Percentiles rank a stretch among this genome's conserved stretches.
Conservation (phyloP, 257 asterid species). For the Mentha longifolia region DNA sequence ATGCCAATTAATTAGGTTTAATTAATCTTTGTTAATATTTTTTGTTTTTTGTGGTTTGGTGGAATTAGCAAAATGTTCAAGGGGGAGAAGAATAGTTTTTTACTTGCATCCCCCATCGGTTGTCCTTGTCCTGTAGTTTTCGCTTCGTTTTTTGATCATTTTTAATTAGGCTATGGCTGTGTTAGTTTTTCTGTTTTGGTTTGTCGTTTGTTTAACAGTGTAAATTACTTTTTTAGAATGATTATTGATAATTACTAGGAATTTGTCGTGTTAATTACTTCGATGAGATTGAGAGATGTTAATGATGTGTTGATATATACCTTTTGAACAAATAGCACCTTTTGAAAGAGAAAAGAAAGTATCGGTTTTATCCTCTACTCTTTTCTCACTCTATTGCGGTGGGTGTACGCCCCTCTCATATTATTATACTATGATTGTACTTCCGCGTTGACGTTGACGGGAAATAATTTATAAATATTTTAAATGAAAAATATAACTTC, state of each 20-base stretch:
- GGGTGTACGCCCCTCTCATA: no score
- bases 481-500: no score
- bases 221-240: conserved; percentile 41
- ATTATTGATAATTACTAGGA: conserved; percentile 26
- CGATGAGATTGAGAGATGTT: background rate
- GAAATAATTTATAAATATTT: no score
- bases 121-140: background rate
- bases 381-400: no score
- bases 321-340: background rate
- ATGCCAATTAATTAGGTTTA: conserved; percentile 35
- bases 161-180: background rate
- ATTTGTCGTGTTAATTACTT: conserved; percentile 20
- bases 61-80: conserved; percentile 14
- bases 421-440: no score
- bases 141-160: conserved; percentile 7
- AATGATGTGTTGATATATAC: conserved; percentile 1
- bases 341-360: background rate
- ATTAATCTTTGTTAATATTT: conserved; percentile 26
- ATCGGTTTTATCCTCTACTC: no score
- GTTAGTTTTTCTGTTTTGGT: background rate
- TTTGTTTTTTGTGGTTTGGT: background rate
- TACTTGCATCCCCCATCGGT: background rate
- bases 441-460: no score
- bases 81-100: conserved; percentile 31
- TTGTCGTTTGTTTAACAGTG: conserved; percentile 36